phyloP scores from a whole-genome alignment of 225 moss, liverwort and hornwort genomes.

The Pleurozium schreberi region DNA sequence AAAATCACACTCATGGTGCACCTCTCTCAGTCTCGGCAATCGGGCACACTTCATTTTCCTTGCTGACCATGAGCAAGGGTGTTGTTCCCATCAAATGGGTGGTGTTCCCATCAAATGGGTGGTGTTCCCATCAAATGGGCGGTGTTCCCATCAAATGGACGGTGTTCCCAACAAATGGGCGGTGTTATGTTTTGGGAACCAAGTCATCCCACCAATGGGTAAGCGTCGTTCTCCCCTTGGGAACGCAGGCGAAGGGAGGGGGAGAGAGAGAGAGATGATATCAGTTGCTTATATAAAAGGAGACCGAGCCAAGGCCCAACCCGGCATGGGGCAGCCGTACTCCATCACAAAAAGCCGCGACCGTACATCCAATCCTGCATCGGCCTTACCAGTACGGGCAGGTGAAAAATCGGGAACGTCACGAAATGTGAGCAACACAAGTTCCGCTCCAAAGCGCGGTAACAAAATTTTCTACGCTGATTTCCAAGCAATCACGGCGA shows the following conservation, averaged over 20 bases:
- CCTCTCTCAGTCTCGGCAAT: not conserved
- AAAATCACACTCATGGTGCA: conserved; percentile 8
- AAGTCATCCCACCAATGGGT: not conserved
- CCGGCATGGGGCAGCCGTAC: not conserved
- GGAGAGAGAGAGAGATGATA: not conserved
- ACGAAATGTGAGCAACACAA: fast-evolving
- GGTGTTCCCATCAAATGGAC: not conserved
- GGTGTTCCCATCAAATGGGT: not conserved
- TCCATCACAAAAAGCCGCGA: not conserved
- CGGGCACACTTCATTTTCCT: not conserved
- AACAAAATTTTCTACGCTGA: too few species aligned
- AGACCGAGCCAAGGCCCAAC: not conserved
- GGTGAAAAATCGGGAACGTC: not conserved
- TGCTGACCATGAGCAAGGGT: not conserved
- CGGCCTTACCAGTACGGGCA: not conserved
- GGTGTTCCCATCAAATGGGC: not conserved
- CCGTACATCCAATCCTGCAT: not conserved
- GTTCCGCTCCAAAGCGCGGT: fast-evolving
- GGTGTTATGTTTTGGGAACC: not conserved
- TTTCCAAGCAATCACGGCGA: too few species aligned
- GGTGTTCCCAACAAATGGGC: too few species aligned
- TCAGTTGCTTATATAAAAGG: not conserved
- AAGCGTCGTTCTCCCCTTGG: not conserved
- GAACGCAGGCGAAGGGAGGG: not conserved
- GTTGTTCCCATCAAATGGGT: not conserved